Conservation (phyloP, 306 rosid species). For the Quercus parvula region DNA sequence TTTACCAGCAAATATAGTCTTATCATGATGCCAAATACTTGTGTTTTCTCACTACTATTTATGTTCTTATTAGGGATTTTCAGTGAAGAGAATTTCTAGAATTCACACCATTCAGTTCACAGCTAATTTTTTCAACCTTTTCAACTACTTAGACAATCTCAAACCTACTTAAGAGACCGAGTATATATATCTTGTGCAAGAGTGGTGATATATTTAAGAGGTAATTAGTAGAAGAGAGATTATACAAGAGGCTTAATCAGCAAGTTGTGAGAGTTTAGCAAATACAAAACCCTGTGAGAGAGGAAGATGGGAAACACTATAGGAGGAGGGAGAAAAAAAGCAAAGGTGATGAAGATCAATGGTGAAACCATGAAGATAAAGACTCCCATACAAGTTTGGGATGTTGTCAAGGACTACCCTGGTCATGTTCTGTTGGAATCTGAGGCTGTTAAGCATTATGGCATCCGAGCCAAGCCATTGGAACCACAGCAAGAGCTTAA, state of each 20-base stretch:
- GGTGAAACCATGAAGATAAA: conserved; percentile 70
- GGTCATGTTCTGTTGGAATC: conserved; percentile 61
- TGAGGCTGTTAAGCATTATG: conserved; percentile 51
- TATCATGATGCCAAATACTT: neutral
- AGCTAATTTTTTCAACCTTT: neutral
- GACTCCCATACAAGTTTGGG: conserved; percentile 53
- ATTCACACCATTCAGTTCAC: neutral
- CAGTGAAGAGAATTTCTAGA: neutral
- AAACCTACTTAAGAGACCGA: neutral
- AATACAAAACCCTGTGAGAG: neutral
- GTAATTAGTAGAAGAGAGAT: neutral
- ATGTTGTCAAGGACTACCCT: conserved; percentile 58
- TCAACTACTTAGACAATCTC: neutral
- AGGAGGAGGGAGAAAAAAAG: conserved; percentile 53
- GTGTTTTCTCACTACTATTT: neutral
- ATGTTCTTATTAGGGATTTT: neutral
- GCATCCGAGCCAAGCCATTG: conserved; percentile 66
- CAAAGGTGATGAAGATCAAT: conserved; percentile 73
- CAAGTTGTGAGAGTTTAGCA: neutral
- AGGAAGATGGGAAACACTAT: conserved; percentile 64
- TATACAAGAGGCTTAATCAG: neutral
- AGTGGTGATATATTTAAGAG: neutral
- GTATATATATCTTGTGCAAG: neutral
- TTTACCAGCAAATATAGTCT: neutral
- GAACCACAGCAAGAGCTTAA: conserved; percentile 52